Percentiles rank a stretch among this genome's conserved stretches.
phyloP scores from a whole-genome alignment of 2,329 filamentous ascomycete species.

The Cephalotrichum gorgonifer region DNA sequence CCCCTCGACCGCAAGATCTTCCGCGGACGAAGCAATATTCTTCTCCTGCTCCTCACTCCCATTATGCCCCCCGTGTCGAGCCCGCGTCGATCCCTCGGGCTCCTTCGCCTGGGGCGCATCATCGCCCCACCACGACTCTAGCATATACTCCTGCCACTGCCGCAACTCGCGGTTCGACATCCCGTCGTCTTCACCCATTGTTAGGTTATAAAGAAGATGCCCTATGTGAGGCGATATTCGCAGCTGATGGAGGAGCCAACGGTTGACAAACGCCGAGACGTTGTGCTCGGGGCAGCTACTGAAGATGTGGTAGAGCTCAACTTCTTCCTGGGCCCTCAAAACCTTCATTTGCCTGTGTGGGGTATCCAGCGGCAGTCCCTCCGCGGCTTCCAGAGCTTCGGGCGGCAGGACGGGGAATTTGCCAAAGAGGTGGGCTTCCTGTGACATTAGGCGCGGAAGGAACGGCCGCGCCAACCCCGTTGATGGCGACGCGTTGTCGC shows the following conservation, averaged over 20 bases:
- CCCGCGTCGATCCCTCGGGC: neutral
- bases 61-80: neutral
- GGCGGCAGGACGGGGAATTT: conserved; percentile 26
- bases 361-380: conserved; percentile 23
- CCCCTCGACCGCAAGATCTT: neutral
- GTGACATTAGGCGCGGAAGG: conserved; percentile 37
- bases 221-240: conserved; percentile 34
- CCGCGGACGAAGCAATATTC: neutral
- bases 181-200: neutral
- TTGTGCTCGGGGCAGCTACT: conserved; percentile 21
- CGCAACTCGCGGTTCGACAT: conserved; percentile 18
- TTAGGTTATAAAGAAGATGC: conserved; percentile 26
- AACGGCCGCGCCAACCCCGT: conserved; percentile 23
- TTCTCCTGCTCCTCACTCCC: no score
- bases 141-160: conserved; percentile 30
- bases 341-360: conserved; percentile 23
- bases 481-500: conserved; percentile 14
- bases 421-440: conserved; percentile 33
- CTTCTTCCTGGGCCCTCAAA: conserved; percentile 34
- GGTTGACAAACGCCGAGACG: conserved; percentile 34
- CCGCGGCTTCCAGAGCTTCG: conserved; percentile 27
- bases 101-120: conserved; percentile 11
- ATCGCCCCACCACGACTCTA: conserved; percentile 29
- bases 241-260: conserved; percentile 43
- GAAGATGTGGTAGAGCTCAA: conserved; percentile 33